Conservation (phyloP, 2,329 filamentous ascomycete species). For the Ophiostoma montium region DNA sequence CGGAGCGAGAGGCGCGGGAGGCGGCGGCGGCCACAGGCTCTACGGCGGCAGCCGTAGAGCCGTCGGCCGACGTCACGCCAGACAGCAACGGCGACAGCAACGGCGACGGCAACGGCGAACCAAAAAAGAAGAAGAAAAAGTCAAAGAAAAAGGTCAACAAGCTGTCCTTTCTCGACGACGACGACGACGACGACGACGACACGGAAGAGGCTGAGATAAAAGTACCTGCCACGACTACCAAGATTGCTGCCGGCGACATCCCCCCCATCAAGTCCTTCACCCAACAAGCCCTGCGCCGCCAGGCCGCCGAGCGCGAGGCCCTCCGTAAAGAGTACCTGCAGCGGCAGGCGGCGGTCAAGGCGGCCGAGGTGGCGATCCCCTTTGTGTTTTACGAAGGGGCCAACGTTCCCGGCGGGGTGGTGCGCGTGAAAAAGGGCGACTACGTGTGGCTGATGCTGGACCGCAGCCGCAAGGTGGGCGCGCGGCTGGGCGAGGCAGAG, state of each 20-base stretch:
- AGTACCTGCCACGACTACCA: conserved; percentile 9
- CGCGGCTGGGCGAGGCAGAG: conserved; percentile 53
- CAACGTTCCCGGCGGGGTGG: conserved; percentile 70
- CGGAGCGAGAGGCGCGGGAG: conserved; percentile 53
- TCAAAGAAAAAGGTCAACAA: conserved; percentile 25
- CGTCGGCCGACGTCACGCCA: too few relatives aligned
- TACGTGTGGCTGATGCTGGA: conserved; percentile 88
- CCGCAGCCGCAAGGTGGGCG: conserved; percentile 78
- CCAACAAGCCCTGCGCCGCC: conserved; percentile 49
- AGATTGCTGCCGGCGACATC: conserved; percentile 25
- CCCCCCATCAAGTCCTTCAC: conserved; percentile 54
- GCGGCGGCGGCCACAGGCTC: conserved; percentile 17
- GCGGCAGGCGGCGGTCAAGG: conserved; percentile 76
- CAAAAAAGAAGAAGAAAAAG: conserved; percentile 24
- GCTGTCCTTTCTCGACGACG: conserved; percentile 46
- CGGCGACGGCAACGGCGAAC: conserved; percentile 11
- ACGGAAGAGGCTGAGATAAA: conserved; percentile 17
- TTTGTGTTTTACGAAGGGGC: conserved; percentile 97
- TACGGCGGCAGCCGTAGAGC: too few relatives aligned
- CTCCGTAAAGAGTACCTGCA: conserved; percentile 67
- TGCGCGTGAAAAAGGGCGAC: conserved; percentile 85
- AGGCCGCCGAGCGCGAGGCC: conserved; percentile 58
- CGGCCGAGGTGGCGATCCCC: conserved; percentile 76
- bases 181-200: conserved; percentile 5
- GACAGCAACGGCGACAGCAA: conserved; percentile 12